Evolutionary conservation across 225 moss, liverwort and hornwort species (phyloP), one percentile per base, ranked within the genome.

Genomic region (Marchantia paleacea): DNA sequence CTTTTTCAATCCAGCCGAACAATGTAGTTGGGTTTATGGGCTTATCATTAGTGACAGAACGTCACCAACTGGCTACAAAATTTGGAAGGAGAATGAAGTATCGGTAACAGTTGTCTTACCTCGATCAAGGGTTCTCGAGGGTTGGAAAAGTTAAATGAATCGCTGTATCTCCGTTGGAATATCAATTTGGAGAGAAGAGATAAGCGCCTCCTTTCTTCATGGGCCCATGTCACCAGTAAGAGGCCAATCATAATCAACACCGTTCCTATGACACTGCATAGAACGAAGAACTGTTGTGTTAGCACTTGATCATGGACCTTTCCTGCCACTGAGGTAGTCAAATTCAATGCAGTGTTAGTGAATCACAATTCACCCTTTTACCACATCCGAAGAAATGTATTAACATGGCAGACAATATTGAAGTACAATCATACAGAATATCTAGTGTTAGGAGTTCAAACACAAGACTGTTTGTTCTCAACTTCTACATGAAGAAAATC

Each of bases 141-240:
- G 4, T 75, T 47, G 3, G 79, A 78, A 26, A 0, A 31, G 31
- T 8, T 31, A 8, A 50, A 22, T 3, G 11, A 4, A 30, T 64
- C 31, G 48, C 10, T 25, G 7, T 18, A 60, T 39, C 47, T 55
- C 65, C 69, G 8, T 69, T 55, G 0, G 26, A 29, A 69, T 30
- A 79, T 79, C 30, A 69, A 55, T 12, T 60, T 77, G 50, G 91
- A 82, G 52, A 94, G 91, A 61, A 64, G 16, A 47, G 71, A 79
- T 76, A 94, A 82, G 78, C 90, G 88, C 54, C 72, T 20, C 10
- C 90, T 75, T 78, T 97, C 91, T 86, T 89, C 80, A 70, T 87
- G 83, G 83, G 93, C 88, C 96, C 96, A 97, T 68, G 91, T 89
- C 47, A 94, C 90, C 72, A 94, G 85, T 51, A 90, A 67, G 72